Evolutionary conservation across 169 alveolate genomes (phyloP), one percentile per base, ranked within the genome.

Genomic region (Toxoplasma gondii): DNA sequence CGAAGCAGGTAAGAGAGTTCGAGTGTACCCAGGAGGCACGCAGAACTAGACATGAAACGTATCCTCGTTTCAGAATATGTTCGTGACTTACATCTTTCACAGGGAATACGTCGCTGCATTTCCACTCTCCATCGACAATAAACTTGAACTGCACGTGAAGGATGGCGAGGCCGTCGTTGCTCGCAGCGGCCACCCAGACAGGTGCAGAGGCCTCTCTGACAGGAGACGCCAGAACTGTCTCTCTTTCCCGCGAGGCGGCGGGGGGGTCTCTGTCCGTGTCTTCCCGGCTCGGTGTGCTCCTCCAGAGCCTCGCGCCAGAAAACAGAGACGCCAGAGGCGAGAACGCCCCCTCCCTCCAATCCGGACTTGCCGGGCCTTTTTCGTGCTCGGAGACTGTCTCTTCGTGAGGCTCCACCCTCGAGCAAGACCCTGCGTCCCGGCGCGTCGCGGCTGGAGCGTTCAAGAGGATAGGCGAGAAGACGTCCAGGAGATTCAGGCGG

Each of bases 101-200:
- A 27, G 86, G 86, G 39, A 78, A 38, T 17, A 45, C 39, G 19
- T 38, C 9, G 45, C 45, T n/a, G 86, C 86, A 78, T 78, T 19
- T 78, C 86, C 86, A 78, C 86, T 78, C 49, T 4, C 86, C 86
- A n/a, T 78, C 43, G 86, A 78, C 86, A n/a, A 78, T 78, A 27
- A 78, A 78, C 86, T 78, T 78, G 49, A 78, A 19, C 45, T 78
- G 86, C 4, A 78, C 29, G 31, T 78, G 86, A 7, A 78, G 44
- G 10, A 78, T 45, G 9, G 39, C 49, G 27, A n/a, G 19, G 45
- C 86, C 86, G 45, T 78, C 86, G 49, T 45, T 27, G 49, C 86
- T 38, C 45, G 86, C 86, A 16, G 86, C n/a, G n/a, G 45, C 39
- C n/a, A 78, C 45, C 86, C 86, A 78, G 29, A 36, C 49, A 17